These are phyloP conservation scores for Scolecobasidium constrictum DNA, from an alignment of 2,329 filamentous ascomycete genomes.

Conservation along the genomic window DNA sequence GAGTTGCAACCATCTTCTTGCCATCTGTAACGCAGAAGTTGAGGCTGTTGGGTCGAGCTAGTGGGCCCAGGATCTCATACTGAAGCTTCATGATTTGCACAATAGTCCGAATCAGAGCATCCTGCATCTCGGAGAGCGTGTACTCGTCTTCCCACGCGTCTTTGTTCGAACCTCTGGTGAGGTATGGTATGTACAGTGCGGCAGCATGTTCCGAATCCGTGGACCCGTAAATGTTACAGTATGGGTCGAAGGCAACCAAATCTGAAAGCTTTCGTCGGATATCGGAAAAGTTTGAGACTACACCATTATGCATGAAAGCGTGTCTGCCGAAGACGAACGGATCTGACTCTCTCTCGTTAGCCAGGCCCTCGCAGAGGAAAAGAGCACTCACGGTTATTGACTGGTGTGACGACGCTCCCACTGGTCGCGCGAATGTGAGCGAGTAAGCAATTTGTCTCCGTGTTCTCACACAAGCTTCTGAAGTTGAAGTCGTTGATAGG, in stretches of 20 bases:
- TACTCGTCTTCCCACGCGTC: constrained; percentile 34
- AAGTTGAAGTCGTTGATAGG: constrained; percentile 45
- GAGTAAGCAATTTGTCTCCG: constrained; percentile 37
- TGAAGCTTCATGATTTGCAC: constrained; percentile 37
- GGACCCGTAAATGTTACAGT: constrained; percentile 36
- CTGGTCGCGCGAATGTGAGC: constrained; percentile 43
- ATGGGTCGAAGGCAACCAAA: constrained; percentile 36
- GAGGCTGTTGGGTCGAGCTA: constrained; percentile 36
- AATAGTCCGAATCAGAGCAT: constrained; percentile 36
- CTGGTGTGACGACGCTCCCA: constrained; percentile 35
- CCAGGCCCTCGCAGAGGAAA: not conserved
- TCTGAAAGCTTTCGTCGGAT: constrained; percentile 37
- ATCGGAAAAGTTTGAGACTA: constrained; percentile 33
- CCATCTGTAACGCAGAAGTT: constrained; percentile 45
- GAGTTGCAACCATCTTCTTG: constrained; percentile 35
- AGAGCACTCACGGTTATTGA: constrained; percentile 20
- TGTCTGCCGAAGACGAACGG: constrained; percentile 45
- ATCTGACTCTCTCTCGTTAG: constrained; percentile 31
- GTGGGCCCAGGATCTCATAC: constrained; percentile 25
- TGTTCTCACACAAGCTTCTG: constrained; percentile 40
- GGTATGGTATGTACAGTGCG: constrained; percentile 37
- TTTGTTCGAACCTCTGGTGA: constrained; percentile 28
- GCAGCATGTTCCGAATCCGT: constrained; percentile 45
- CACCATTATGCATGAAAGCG: constrained; percentile 46
- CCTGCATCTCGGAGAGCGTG: constrained; percentile 29